phyloP scores from a whole-genome alignment of 108 stramenopile genomes.

The Schizochytrium sp. region DNA sequence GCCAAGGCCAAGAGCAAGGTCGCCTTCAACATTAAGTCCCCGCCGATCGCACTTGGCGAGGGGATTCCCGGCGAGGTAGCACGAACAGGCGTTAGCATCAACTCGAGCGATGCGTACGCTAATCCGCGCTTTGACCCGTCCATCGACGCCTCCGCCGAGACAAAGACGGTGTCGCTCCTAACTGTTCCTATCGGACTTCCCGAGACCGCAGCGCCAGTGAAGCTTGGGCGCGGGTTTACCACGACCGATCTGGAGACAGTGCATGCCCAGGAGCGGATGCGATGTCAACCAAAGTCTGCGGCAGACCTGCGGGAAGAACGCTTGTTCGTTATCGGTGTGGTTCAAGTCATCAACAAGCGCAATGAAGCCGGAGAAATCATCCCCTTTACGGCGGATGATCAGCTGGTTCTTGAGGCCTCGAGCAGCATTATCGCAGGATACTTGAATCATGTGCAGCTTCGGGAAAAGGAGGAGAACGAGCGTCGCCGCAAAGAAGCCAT shows the following conservation, averaged over 20 bases:
- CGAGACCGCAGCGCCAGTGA: not conserved
- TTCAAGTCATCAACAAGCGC: slow-evolving; percentile 27
- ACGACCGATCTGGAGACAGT: not conserved
- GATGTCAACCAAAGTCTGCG: not conserved
- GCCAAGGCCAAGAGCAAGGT: too few relatives aligned
- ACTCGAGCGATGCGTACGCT: slow-evolving; percentile 32
- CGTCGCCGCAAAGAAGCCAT: not conserved
- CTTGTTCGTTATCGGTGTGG: not conserved
- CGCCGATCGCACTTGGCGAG: not conserved
- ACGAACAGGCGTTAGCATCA: not conserved
- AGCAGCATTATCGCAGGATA: not conserved
- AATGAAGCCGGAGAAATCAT: not conserved
- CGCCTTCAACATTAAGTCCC: not conserved
- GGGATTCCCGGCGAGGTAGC: not conserved
- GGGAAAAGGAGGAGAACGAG: not conserved
- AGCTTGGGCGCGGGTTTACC: not conserved
- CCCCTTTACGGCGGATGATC: not conserved
- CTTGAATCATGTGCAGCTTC: not conserved
- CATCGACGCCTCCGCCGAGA: slow-evolving; percentile 36
- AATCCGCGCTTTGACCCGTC: slow-evolving; percentile 26
- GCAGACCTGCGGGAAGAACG: not conserved
- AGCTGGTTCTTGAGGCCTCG: not conserved
- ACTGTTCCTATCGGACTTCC: slow-evolving; percentile 31
- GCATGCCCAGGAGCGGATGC: not conserved
- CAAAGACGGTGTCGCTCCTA: slow-evolving; percentile 39